Conservation (phyloP, 306 rosid species). For the Dalbergia cultrata region DNA sequence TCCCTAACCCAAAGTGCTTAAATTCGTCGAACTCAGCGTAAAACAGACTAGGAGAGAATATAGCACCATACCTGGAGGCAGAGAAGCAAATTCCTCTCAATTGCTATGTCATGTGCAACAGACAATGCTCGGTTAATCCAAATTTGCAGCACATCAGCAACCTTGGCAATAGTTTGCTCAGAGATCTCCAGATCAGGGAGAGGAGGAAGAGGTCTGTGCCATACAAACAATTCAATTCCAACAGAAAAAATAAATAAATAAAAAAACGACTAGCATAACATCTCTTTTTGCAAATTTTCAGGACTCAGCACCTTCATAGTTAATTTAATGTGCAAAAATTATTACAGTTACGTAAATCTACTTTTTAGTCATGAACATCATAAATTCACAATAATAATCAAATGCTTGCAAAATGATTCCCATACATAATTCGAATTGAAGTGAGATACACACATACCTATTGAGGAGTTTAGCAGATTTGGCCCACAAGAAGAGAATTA, state of each 20-base stretch:
- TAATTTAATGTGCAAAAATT: not conserved
- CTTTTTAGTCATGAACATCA: not conserved
- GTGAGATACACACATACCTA: constrained; percentile 66
- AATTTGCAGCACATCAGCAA: constrained; percentile 69
- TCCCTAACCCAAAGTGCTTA: not conserved
- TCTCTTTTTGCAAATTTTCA: not conserved
- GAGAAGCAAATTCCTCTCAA: constrained; percentile 74
- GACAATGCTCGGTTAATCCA: constrained; percentile 74
- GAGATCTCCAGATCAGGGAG: constrained; percentile 93
- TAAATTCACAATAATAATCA: not conserved
- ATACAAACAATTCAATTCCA: constrained; percentile 39
- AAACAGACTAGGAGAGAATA: not conserved
- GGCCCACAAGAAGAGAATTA: constrained; percentile 91
- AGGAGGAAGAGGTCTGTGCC: constrained; percentile 91
- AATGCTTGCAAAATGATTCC: not conserved
- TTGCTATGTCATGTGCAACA: constrained; percentile 80
- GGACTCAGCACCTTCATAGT: not conserved
- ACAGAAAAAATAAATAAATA: not conserved
- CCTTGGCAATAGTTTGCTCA: constrained; percentile 65
- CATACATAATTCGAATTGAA: not conserved
- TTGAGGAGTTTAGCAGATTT: constrained; percentile 97
- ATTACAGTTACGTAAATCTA: constrained; percentile 2
- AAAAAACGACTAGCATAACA: not conserved
- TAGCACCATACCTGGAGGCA: constrained; percentile 66
- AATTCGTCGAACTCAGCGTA: not conserved